Base-by-base conservation (phyloP, 805 yeast genomes). In the Metschnikowia arizonensis region DNA sequence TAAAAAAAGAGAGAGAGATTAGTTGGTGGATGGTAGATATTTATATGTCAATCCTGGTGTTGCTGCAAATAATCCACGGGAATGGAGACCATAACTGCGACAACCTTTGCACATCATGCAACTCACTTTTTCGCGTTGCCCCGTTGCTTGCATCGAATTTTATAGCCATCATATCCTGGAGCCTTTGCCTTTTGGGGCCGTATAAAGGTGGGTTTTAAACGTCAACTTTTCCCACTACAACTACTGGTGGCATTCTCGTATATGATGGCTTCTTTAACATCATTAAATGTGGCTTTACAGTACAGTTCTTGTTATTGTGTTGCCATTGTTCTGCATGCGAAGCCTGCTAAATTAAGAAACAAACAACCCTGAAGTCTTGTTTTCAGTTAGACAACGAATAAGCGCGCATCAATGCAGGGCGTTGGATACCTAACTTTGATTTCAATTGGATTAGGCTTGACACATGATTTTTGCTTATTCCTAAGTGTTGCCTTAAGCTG, bases 91-190 rank as follows among this genome's bases (percentile, higher is more conserved):
- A 12, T 19, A 11, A 23, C 18, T 18, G 23, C 18, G 14, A 18
- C 31, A n/a, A 28, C 31, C 31, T 11, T 32, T 37, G 33, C 40
- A n/a, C n/a, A 14, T 28, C 14, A 37, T 29, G 40, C 40, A 37
- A 26, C 17, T 24, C 18, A 12, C 2, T 18, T 18, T 37, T 37
- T 37, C 40, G 40, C 40, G 26, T 37, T 37, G 40, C 14, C 29
- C n/a, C 11, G 11, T 5, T 12, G 29, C 29, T n/a, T n/a, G n/a
- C n/a, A n/a, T n/a, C n/a, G n/a, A n/a, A n/a, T n/a, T n/a, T n/a
- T n/a, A n/a, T 8, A 5, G 8, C 26, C 6, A 24, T 10, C 26
- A 24, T 6, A 24, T 8, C 26, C 26, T 4, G 26, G 10, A 10
- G 10, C 26, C 26, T 6, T 24, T 6, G n/a, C n/a, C n/a, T n/a